Conservation (phyloP, 2,329 filamentous ascomycete species). For the Didymella keratinophila region DNA sequence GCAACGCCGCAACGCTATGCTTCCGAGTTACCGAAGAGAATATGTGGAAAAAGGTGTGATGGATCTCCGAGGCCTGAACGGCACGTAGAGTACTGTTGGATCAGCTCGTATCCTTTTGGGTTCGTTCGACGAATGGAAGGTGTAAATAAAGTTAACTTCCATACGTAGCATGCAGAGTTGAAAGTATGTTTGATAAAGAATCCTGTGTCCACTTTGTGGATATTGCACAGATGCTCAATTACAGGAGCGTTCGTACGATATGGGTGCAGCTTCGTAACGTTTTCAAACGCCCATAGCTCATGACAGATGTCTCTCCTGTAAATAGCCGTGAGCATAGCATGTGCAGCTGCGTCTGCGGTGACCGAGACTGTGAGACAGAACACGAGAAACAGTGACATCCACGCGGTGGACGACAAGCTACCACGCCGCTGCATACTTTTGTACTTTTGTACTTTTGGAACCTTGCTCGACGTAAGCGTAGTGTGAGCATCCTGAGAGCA, state of each 20-base stretch:
- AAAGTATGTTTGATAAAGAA: too few species aligned
- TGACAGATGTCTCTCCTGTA: not conserved
- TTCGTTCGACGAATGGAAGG: not conserved
- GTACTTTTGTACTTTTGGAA: not conserved
- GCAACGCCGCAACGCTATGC: not conserved
- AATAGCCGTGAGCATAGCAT: not conserved
- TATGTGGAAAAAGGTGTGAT: not conserved
- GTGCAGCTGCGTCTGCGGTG: slow-evolving; percentile 9
- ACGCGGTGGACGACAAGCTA: slow-evolving; percentile 5
- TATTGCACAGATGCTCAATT: not conserved
- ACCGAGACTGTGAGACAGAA: not conserved
- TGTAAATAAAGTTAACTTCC: not conserved
- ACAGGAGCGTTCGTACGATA: not conserved
- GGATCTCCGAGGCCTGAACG: not conserved
- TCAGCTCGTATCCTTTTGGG: not conserved
- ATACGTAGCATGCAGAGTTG: not conserved
- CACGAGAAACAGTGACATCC: slow-evolving; percentile 4
- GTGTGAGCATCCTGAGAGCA: not conserved
- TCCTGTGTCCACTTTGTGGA: not conserved
- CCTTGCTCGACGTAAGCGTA: not conserved
- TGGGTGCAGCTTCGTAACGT: not conserved
- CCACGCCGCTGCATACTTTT: slow-evolving; percentile 3
- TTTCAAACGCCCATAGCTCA: not conserved
- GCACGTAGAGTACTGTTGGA: not conserved
- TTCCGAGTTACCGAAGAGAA: slow-evolving; percentile 1